Base-by-base conservation (phyloP, 2,329 filamentous ascomycete species). In the Biscogniauxia marginata region DNA sequence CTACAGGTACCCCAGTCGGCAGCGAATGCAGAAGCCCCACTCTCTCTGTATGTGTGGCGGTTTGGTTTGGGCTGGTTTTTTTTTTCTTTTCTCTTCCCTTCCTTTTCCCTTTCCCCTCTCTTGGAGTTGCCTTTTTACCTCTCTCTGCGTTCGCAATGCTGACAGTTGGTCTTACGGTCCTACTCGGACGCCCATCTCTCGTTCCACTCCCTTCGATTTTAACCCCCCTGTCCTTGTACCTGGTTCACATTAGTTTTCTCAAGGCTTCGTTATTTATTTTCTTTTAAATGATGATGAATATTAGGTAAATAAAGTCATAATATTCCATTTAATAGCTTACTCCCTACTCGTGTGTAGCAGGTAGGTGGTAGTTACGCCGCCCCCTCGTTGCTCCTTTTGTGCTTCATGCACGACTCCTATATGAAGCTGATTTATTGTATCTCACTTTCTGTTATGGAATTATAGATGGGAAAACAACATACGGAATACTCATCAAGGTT, bases 31-130 rank as follows among this genome's bases (percentile, higher is more conserved):
- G 39, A 11, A 24, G 47, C 49, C 25, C 50, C 45, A 34, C 49
- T 34, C 44, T 56, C 22, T 19, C 54, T 53, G 53, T 52, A 52
- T 62, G 22, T 60, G 59, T 62, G 59, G 59, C 59, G 59, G 57
- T 53, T 62, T 45, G 34, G n/a, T 16, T 50, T 46, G 21, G 20
- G 21, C 50, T 45, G 5, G 22, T 45, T 8, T 30, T 11, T 9
- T 24, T 39, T 4, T 18, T 13, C 47, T 34, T 52, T 53, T 54
- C 49, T 46, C 47, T 59, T 39, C 22, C 50, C 47, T 59, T 39
- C 22, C 50, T 55, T 18, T 49, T 61, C 56, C 59, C 46, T 39
- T 49, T 49, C 22, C 34, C 30, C 13, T 52, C 34, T 8, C 50
- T 24, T 43, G 25, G 25, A 30, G 30, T 47, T 19, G 44, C 21